Conservation (phyloP, 306 rosid species). For the Astragalus membranaceus region DNA sequence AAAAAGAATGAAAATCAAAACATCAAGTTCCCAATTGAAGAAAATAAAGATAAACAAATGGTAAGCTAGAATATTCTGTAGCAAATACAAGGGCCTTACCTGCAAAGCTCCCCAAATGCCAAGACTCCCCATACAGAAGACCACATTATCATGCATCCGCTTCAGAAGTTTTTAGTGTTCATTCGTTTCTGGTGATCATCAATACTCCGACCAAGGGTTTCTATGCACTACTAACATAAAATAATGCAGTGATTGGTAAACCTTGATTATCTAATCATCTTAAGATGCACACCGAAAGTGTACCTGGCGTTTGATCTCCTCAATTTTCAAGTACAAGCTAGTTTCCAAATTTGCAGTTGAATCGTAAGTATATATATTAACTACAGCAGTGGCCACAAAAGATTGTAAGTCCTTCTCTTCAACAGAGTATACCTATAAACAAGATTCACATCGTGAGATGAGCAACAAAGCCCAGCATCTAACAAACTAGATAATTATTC, state of each 20-base stretch:
- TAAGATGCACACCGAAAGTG: conserved; percentile 23
- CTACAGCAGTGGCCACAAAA: conserved; percentile 54
- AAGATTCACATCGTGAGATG: not conserved
- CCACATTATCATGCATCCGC: conserved; percentile 66
- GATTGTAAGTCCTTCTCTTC: conserved; percentile 47
- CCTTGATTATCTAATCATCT: conserved; percentile 15
- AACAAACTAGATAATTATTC: conserved; percentile 2
- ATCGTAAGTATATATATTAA: conserved; percentile 43
- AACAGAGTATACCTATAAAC: conserved; percentile 70
- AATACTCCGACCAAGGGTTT: conserved; percentile 34
- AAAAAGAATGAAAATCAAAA: conserved; percentile 2
- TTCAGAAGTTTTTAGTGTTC: conserved; percentile 56
- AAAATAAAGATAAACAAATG: conserved; percentile 5
- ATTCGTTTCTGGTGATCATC: conserved; percentile 46
- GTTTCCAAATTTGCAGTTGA: conserved; percentile 27
- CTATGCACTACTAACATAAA: conserved; percentile 51
- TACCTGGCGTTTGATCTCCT: conserved; percentile 62
- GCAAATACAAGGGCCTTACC: conserved; percentile 39
- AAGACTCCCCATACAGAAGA: conserved; percentile 61
- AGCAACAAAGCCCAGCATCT: not conserved
- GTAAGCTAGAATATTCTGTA: conserved; percentile 4
- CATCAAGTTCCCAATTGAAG: conserved; percentile 13
- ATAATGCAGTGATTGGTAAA: conserved; percentile 19
- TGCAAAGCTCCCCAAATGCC: conserved; percentile 85
- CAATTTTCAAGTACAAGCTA: conserved; percentile 38